Conservation (phyloP, 2,329 filamentous ascomycete species). For the Cercospora sp. region DNA sequence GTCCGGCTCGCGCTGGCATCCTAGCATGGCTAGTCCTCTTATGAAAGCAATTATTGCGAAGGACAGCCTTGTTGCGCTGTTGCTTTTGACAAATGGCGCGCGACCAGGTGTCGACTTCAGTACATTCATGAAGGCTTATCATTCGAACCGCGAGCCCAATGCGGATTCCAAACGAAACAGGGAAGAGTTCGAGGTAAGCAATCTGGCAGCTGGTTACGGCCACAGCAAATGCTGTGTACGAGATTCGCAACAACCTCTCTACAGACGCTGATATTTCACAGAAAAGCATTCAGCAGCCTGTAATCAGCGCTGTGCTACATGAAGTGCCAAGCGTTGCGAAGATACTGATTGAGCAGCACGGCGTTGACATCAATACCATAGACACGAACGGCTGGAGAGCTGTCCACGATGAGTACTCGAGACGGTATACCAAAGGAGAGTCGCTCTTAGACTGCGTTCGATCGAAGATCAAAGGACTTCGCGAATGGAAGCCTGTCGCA, state of each 20-base stretch:
- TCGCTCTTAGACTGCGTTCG: constrained; percentile 64
- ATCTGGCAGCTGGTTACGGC: neutral
- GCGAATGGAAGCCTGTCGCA: constrained; percentile 46
- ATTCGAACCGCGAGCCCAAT: constrained; percentile 43
- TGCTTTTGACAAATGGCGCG: constrained; percentile 65
- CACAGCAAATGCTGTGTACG: neutral
- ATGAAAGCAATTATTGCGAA: constrained; percentile 58
- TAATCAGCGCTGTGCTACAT: constrained; percentile 60
- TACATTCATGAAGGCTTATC: constrained; percentile 61
- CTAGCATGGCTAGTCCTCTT: constrained; percentile 52
- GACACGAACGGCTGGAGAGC: constrained; percentile 42
- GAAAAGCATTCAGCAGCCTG: constrained; percentile 59
- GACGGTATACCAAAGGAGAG: constrained; percentile 44
- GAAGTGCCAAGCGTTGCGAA: constrained; percentile 56
- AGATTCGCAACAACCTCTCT: neutral
- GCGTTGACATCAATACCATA: constrained; percentile 66
- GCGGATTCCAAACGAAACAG: constrained; percentile 51
- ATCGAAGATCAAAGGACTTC: constrained; percentile 53
- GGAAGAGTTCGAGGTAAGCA: constrained; percentile 44
- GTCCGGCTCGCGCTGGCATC: constrained; percentile 38
- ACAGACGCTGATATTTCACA: constrained; percentile 23
- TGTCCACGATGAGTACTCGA: constrained; percentile 38
- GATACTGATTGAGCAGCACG: constrained; percentile 56
- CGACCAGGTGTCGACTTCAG: constrained; percentile 61
- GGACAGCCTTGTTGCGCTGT: constrained; percentile 56